Evolutionary conservation across 2,329 filamentous ascomycete genomes (phyloP).

Genomic region (Lojkania enalia): DNA sequence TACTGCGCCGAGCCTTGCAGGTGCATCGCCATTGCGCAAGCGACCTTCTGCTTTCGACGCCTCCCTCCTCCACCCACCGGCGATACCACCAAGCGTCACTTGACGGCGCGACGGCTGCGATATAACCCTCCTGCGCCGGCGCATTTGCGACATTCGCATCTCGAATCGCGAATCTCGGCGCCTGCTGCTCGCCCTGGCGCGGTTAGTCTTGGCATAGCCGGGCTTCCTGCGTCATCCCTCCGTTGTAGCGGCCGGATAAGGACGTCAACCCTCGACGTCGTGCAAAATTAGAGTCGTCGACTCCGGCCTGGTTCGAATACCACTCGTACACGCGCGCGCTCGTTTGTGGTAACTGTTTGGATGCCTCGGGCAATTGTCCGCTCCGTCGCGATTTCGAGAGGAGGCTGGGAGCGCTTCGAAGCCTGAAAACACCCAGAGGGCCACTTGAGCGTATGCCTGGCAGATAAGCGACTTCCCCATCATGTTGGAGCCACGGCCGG

Average conservation of each 20-base stretch:
- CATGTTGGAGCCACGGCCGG: constrained; percentile 29
- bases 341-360: not conserved
- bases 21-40: constrained; percentile 16
- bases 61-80: not conserved
- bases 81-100: not conserved
- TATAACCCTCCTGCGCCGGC: no score
- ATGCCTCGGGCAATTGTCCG: constrained; percentile 1
- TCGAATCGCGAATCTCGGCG: no score
- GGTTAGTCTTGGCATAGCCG: no score
- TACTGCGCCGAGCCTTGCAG: not conserved
- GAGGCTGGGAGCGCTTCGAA: constrained; percentile 1
- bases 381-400: constrained; percentile 3
- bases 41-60: constrained; percentile 11
- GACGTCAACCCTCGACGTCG: not conserved
- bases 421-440: not conserved
- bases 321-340: not conserved
- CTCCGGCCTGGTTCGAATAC: not conserved
- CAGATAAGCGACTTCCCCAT: constrained; percentile 11
- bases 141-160: no score
- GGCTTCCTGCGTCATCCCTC: not conserved
- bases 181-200: no score
- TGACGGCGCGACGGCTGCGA: not conserved
- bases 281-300: not conserved
- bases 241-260: no score
- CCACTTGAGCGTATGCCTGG: constrained; percentile 4